Evolutionary conservation across 768 basidiomycete genomes (phyloP).

Genomic region (Heimioporus sp.): DNA sequence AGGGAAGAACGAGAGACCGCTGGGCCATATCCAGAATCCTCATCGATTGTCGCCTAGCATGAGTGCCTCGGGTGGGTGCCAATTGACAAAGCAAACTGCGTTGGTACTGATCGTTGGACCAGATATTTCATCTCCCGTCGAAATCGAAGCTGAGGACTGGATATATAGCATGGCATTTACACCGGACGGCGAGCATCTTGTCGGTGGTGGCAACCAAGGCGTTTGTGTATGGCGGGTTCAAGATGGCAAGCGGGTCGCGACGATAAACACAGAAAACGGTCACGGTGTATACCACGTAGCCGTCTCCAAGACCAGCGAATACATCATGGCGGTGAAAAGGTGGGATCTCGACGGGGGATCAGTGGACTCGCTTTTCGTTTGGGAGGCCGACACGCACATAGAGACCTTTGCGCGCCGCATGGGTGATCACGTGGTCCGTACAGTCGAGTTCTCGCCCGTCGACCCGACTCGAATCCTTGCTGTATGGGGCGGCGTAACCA

Average conservation of each 20-base stretch:
- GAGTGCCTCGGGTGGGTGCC: no score
- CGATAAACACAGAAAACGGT: not conserved
- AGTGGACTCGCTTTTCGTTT: not conserved
- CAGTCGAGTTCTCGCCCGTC: conserved; percentile 7
- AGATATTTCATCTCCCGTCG: not conserved
- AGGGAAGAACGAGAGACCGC: no score
- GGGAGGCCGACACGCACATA: not conserved
- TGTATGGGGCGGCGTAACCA: not conserved
- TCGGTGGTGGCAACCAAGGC: not conserved
- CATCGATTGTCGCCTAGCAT: no score
- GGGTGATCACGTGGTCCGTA: not conserved
- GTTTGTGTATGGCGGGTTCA: not conserved
- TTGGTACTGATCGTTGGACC: no score
- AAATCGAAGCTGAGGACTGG: not conserved
- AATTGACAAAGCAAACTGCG: no score
- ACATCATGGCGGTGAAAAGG: not conserved
- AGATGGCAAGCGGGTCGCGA: not conserved
- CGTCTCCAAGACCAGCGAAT: not conserved
- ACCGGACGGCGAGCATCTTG: not conserved
- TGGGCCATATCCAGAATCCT: no score
- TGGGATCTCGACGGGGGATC: not conserved
- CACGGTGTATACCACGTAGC: not conserved
- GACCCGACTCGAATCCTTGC: not conserved
- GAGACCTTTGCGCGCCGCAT: not conserved
- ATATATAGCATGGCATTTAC: not conserved